Base-by-base conservation (phyloP, 495 filamentous ascomycete genomes). In the Trichoderma erinaceum region DNA sequence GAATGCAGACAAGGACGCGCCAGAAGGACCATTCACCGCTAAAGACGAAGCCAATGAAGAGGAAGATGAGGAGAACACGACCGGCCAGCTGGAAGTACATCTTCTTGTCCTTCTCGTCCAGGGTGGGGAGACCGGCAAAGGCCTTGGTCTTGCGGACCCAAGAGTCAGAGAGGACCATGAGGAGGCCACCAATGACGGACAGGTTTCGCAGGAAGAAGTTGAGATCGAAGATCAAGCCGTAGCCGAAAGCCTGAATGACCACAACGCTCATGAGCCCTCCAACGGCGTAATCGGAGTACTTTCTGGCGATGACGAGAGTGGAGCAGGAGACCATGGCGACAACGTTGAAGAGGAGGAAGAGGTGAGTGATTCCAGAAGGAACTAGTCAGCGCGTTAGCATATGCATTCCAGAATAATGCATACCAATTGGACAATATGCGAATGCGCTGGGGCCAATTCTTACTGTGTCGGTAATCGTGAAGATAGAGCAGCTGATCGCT, bases 181-280 rank as follows among this genome's bases (percentile, higher is more conserved):
- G 84, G 52, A 99, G 85, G 66, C 95, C 95, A 71, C 95, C 95
- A 81, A 99, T 91, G 72, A 99, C 95, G 70, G 91, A 96, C 69
- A 99, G 83, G 75, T 99, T 99, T 77, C 95, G 94, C 70, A 99
- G 90, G 88, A 99, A 99, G 84, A 99, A 99, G 84, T 99, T 99
- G 73, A 97, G 86, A 79, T 99, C 96, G 80, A 98, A 99, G 80
- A 99, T 97, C 43, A 99, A 87, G 50, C 95, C 95, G 75, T 99
- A 99, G 71, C 95, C 95, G 32, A 99, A 86, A 38, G 94, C 95
- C 80, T 99, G 95, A n/a, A 92, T 92, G 69, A 99, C 77, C 38
- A 99, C 95, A 41, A 99, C 95, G 64, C 80, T 90, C 70, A 97
- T 86, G 68, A 99, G 88, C 70, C 95, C 95, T 65, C 82, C 86